Percentiles rank a stretch among this genome's conserved stretches.
phyloP scores from a whole-genome alignment of 176 grass and related monocot species.

The Calamus simplicifolius region DNA sequence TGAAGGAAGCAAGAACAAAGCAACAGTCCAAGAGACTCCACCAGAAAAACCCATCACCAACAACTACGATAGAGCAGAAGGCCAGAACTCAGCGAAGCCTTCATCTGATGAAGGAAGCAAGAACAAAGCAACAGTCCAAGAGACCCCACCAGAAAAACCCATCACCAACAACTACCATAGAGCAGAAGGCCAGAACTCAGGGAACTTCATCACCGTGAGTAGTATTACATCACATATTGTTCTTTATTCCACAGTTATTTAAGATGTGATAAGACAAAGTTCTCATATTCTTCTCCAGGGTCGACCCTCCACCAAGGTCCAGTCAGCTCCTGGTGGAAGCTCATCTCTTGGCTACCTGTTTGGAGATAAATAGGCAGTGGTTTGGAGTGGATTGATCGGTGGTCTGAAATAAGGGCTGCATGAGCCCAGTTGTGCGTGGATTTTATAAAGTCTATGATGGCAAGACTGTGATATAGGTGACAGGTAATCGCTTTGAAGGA shows the following conservation, averaged over 20 bases:
- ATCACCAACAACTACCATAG: slow-evolving; percentile 31
- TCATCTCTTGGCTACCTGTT: slow-evolving; percentile 90
- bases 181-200: slow-evolving; percentile 35
- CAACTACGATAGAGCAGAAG: slow-evolving; percentile 31
- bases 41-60: slow-evolving; percentile 25
- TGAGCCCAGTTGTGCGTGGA: too few relatives aligned
- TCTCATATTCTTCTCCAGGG: slow-evolving; percentile 27
- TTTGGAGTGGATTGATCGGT: too few relatives aligned
- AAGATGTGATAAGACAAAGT: too few relatives aligned
- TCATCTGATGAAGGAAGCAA: background rate
- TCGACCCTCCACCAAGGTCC: slow-evolving; percentile 69
- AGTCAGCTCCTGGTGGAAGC: slow-evolving; percentile 57
- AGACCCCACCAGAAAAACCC: slow-evolving; percentile 17
- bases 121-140: background rate
- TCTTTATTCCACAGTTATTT: too few relatives aligned
- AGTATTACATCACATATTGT: too few relatives aligned
- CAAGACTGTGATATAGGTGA: too few relatives aligned
- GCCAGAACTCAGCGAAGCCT: slow-evolving; percentile 27
- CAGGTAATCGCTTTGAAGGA: too few relatives aligned
- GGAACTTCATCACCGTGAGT: slow-evolving; percentile 54
- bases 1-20: background rate
- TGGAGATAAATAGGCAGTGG: slow-evolving; percentile 18
- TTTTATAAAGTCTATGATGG: too few relatives aligned
- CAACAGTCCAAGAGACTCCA: slow-evolving; percentile 5
- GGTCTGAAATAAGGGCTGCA: too few relatives aligned